Percentiles rank a stretch among this genome's conserved stretches.
Conservation (phyloP, 306 rosid genomes). For the Hippophae gyantsensis region DNA sequence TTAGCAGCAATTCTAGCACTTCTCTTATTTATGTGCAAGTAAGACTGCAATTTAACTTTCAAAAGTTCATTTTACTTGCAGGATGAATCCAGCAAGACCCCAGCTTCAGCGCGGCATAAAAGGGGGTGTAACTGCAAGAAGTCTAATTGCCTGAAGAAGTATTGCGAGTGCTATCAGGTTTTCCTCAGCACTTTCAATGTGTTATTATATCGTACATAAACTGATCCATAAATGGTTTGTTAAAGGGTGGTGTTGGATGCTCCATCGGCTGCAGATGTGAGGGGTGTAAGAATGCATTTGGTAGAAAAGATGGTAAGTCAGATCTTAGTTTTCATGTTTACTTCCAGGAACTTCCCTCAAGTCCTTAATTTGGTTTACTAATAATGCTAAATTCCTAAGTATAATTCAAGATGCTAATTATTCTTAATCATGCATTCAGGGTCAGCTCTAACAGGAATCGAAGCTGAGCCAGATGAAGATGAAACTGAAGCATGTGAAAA, state of each 20-base stretch:
- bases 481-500: slow-evolving; percentile 47
- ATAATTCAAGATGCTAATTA: too few species aligned
- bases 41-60: not conserved
- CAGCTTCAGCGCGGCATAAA: slow-evolving; percentile 27
- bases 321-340: not conserved
- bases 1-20: slow-evolving; percentile 3
- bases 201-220: not conserved
- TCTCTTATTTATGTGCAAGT: not conserved
- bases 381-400: too few species aligned
- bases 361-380: not conserved
- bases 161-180: slow-evolving; percentile 31
- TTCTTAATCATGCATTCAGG: slow-evolving; percentile 26
- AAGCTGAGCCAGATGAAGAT: slow-evolving; percentile 59
- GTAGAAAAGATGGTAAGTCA: slow-evolving; percentile 17
- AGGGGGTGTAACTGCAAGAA: slow-evolving; percentile 30
- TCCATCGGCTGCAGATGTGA: slow-evolving; percentile 22
- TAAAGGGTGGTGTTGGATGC: slow-evolving; percentile 27
- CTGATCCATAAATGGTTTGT: too few species aligned
- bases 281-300: slow-evolving; percentile 23
- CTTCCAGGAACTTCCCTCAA: not conserved
- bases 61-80: not conserved
- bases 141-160: slow-evolving; percentile 26
- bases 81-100: slow-evolving; percentile 17
- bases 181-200: not conserved
- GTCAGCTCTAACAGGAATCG: slow-evolving; percentile 33